Conservation (phyloP, 176 grass and related monocot species). For the Hsuehochloa calcarea region DNA sequence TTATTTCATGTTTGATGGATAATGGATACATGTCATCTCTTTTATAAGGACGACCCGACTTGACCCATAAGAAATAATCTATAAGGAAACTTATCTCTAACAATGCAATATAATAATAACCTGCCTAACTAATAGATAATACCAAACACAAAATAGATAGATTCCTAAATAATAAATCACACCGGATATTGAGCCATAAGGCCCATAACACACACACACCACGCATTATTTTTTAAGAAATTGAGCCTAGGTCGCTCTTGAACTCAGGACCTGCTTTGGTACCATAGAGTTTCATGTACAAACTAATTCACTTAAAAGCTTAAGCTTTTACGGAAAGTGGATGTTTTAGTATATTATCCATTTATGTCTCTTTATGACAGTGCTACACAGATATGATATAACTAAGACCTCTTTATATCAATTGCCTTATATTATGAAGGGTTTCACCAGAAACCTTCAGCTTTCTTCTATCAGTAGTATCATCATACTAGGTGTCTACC, state of each 20-base stretch:
- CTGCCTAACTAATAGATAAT: no score
- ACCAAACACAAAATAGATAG: no score
- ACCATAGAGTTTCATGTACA: not conserved
- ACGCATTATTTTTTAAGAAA: not conserved
- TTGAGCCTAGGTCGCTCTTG: constrained; percentile 6
- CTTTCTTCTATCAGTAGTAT: constrained; percentile 9
- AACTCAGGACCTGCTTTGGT: not conserved
- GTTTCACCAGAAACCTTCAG: constrained; percentile 8
- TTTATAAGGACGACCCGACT: no score
- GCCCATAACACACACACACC: not conserved
- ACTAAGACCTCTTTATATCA: not conserved
- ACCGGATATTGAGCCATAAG: no score
- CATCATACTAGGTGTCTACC: not conserved
- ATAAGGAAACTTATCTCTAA: no score
- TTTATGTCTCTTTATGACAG: constrained; percentile 5
- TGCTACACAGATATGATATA: constrained; percentile 8
- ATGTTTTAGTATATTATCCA: constrained; percentile 16
- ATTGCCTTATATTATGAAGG: not conserved
- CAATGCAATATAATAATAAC: no score
- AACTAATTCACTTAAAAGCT: constrained; percentile 11
- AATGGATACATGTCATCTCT: no score
- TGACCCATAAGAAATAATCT: no score
- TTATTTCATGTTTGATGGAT: no score
- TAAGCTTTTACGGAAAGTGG: constrained; percentile 4
- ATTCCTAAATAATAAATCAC: no score